Evolutionary conservation across 768 basidiomycete species (phyloP), one percentile per base, ranked within the genome.

Genomic region (Hygrophorus russula): DNA sequence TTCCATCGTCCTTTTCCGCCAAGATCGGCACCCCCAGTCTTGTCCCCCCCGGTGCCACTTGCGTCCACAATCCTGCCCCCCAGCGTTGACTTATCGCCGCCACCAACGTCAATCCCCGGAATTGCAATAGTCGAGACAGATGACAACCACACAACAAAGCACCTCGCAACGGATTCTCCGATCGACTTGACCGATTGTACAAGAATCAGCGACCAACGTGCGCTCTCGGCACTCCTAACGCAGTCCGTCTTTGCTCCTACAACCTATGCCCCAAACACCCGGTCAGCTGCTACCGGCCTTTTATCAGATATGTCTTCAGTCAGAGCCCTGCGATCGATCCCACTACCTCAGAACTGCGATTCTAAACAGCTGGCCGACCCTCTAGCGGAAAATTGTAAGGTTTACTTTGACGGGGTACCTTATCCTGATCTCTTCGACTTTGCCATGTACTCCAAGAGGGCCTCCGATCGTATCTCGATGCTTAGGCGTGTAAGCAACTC

Each of bases 361-460:
- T 29, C 13, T 24, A 11, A 32, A 33, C 7, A 39, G 3, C 17
- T 18, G 8, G 13, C 15, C 18, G 10, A 30, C 24, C 12, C 36
- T 13, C 37, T 9, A 10, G 2, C 12, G 9, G 14, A 27, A 27
- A 24, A 11, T 35, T 17, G 36, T 8, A 15, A 28, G 27, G 20
- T 34, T 15, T 13, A 13, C 17, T 24, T 13, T 13, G 13, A 43
- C 39, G 5, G 4, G 18, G 35, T 44, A 14, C 36, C 44, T 5
- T 45, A 45, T 19, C 29, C 44, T n/a, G 44, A 45, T 31, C 36
- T 45, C 5, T 45, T 45, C 35, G 44, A 39, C 13, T 45, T 37
- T 29, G 28, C 44, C 10, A 28, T 39, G 12, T 45, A 45, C 24
- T 14, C 29, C n/a, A 27, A 33, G 10, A 4, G 36, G 20, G 24